Conservation (phyloP, 495 filamentous ascomycete species). For the Penicillium riverlandense region DNA sequence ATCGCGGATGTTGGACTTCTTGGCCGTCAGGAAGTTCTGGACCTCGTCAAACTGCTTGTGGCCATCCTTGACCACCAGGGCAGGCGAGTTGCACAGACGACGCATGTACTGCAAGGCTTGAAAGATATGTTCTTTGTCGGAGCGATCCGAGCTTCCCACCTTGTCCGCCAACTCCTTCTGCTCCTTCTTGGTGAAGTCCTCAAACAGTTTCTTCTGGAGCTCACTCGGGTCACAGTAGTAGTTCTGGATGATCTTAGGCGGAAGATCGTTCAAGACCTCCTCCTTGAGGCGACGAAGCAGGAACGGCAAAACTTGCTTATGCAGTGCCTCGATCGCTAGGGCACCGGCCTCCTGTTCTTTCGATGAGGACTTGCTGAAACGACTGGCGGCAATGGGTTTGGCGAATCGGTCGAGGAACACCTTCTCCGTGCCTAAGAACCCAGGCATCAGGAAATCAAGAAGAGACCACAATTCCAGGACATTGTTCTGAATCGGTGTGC, state of each 20-base stretch:
- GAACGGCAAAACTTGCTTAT: conserved; percentile 97
- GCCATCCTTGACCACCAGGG: conserved; percentile 86
- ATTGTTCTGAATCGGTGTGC: conserved; percentile 98
- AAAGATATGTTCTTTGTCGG: conserved; percentile 97
- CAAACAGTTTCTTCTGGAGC: conserved; percentile 87
- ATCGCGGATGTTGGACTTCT: conserved; percentile 70
- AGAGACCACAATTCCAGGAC: conserved; percentile 97
- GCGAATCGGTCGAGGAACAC: conserved; percentile 96
- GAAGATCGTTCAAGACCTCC: conserved; percentile 92
- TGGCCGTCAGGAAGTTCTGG: conserved; percentile 60
- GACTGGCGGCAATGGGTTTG: conserved; percentile 91
- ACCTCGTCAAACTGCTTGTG: conserved; percentile 88
- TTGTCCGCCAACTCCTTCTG: conserved; percentile 73
- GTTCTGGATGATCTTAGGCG: conserved; percentile 97
- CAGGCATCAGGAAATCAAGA: conserved; percentile 98
- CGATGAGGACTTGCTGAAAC: conserved; percentile 92
- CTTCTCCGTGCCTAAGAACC: conserved; percentile 96
- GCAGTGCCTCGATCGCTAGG: conserved; percentile 89
- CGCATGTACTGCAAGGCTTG: conserved; percentile 99
- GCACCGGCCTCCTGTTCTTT: conserved; percentile 98
- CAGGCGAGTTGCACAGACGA: conserved; percentile 95
- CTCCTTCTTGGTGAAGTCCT: conserved; percentile 91
- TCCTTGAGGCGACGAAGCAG: conserved; percentile 94
- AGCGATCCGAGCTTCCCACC: conserved; percentile 70
- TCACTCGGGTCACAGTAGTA: conserved; percentile 99